These are phyloP conservation scores for Raddia distichophylla DNA, from an alignment of 176 grass and related monocot genomes.

Conservation along the genomic window DNA sequence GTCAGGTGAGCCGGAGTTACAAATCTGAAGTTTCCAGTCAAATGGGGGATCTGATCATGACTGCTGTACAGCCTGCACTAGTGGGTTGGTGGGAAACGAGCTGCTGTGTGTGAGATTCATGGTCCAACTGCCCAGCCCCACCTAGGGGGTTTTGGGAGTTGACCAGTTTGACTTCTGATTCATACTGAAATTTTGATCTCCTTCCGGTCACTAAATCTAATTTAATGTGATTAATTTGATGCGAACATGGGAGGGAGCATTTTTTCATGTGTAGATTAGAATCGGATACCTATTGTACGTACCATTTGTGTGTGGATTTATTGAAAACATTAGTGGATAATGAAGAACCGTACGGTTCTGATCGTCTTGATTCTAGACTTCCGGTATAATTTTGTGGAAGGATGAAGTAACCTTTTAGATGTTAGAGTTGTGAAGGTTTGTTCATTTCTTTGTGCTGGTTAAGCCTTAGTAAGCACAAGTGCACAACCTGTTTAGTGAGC, in stretches of 20 bases:
- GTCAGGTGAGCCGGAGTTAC: slow-evolving; percentile 56
- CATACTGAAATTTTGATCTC: background rate
- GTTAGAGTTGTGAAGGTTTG: background rate
- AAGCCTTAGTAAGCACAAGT: background rate
- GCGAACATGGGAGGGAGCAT: no score
- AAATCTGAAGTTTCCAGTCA: background rate
- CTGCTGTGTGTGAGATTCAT: background rate
- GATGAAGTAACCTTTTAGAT: background rate
- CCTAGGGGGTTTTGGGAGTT: background rate
- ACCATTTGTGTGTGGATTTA: background rate
- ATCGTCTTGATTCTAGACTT: no score
- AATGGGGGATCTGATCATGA: slow-evolving; percentile 16
- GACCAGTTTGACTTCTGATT: slow-evolving; percentile 6
- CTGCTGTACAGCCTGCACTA: background rate
- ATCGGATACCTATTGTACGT: background rate
- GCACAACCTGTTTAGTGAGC: no score
- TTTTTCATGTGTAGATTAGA: background rate
- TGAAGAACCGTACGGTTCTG: no score
- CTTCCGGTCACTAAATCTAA: background rate
- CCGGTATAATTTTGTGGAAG: no score
- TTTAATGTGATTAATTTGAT: background rate
- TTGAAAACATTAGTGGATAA: no score
- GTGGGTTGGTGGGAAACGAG: background rate
- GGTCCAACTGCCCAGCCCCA: background rate
- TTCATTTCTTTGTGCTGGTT: background rate